A percentile compares a stretch with the other conserved stretches of the same genome.
phyloP scores from a whole-genome alignment of 2,329 filamentous ascomycete genomes.

The Tolypocladium tropicale region DNA sequence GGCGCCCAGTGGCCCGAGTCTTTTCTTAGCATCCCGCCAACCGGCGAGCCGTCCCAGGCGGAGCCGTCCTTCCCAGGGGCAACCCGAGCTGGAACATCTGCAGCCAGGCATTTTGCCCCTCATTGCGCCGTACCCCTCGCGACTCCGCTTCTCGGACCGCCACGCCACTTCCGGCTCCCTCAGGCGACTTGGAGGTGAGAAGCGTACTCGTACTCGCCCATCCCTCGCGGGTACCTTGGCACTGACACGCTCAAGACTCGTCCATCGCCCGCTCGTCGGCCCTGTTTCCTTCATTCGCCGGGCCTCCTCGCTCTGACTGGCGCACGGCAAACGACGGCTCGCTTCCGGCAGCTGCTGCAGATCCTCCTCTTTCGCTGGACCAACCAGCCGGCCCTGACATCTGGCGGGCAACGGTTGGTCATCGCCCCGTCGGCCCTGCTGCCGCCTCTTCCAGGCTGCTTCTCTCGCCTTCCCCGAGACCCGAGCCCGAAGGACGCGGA shows the following conservation, averaged over 20 bases:
- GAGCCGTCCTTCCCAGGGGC: neutral
- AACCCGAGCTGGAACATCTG: neutral
- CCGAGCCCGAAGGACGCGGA: conserved; percentile 2
- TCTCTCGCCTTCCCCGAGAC: conserved; percentile 11
- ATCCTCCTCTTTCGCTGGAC: neutral
- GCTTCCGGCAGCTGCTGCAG: neutral
- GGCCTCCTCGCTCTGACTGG: neutral
- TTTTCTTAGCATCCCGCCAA: neutral
- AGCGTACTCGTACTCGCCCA: too few species aligned
- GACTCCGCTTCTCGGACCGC: conserved; percentile 7
- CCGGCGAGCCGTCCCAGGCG: neutral
- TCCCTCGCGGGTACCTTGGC: neutral
- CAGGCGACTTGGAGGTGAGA: neutral
- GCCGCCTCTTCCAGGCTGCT: neutral
- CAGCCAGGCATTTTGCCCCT: neutral
- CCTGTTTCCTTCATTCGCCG: neutral
- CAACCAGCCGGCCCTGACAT: neutral
- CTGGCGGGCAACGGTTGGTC: neutral
- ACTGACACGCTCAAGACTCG: neutral
- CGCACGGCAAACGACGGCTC: neutral
- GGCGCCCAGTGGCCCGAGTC: neutral
- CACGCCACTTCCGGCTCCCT: conserved; percentile 8
- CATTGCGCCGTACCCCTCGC: conserved; percentile 1
- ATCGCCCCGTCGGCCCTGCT: neutral
- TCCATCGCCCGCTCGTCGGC: neutral